These are phyloP conservation scores for Plantago major DNA, from an alignment of 257 asterid genomes.

Conservation along the genomic window DNA sequence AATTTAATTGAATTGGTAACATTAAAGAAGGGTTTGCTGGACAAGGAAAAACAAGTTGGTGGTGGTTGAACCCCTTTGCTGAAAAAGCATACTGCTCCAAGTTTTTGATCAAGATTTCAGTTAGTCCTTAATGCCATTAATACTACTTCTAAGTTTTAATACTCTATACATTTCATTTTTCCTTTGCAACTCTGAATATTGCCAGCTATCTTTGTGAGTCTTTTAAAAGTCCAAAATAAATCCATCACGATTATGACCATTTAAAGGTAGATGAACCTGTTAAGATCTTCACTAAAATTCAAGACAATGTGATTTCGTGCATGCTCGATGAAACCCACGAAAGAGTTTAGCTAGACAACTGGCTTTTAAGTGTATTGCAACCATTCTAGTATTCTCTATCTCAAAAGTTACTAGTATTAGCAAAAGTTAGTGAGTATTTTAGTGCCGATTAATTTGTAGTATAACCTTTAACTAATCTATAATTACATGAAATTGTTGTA, in stretches of 20 bases:
- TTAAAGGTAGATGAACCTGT: conserved; percentile 6
- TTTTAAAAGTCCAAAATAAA: not conserved
- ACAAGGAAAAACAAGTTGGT: conserved; percentile 38
- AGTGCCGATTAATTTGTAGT: no score
- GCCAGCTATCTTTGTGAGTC: not conserved
- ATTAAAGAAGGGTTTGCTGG: conserved; percentile 27
- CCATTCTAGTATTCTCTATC: no score
- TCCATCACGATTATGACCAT: conserved; percentile 4
- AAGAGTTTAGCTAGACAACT: no score
- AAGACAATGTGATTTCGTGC: conserved; percentile 24
- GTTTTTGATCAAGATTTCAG: conserved; percentile 18
- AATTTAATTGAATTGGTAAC: conserved; percentile 19
- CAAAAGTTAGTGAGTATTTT: no score
- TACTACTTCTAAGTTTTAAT: no score
- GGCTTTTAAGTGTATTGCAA: no score
- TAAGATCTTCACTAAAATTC: conserved; percentile 8
- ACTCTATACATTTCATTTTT: not conserved
- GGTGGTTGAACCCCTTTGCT: conserved; percentile 66
- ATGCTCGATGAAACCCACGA: not conserved
- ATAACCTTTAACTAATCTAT: no score
- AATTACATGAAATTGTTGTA: no score
- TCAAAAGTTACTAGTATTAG: no score
- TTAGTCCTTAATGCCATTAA: not conserved
- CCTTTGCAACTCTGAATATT: conserved; percentile 1
- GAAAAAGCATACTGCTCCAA: conserved; percentile 8